Conservation (phyloP, 1,284 basidiomycete genomes). For the Leccinum fuscescens region DNA sequence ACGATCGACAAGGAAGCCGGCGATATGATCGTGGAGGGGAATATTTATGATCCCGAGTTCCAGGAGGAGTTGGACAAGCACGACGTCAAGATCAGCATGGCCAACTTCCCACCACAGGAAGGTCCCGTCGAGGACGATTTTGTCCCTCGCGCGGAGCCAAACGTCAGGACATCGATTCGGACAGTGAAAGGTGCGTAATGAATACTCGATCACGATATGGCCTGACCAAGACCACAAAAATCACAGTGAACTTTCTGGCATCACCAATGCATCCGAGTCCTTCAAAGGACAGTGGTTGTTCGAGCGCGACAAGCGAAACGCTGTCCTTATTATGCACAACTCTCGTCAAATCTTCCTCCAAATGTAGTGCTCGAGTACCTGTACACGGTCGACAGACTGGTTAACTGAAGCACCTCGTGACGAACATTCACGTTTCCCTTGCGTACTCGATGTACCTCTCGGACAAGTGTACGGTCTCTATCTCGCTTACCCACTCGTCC, state of each 20-base stretch:
- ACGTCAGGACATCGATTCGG: slow-evolving; percentile 1
- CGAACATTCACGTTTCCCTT: slow-evolving; percentile 17
- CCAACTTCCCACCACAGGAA: slow-evolving; percentile 16
- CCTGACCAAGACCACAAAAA: background rate
- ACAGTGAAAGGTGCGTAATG: slow-evolving; percentile 12
- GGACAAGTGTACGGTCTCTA: slow-evolving; percentile 19
- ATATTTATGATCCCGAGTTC: slow-evolving; percentile 28
- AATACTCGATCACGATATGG: background rate
- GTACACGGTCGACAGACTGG: slow-evolving; percentile 20
- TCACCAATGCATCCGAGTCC: slow-evolving; percentile 6
- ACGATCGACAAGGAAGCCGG: slow-evolving; percentile 23
- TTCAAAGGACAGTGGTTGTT: slow-evolving; percentile 24
- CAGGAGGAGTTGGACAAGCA: slow-evolving; percentile 20
- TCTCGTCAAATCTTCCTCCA: slow-evolving; percentile 22
- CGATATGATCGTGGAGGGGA: slow-evolving; percentile 23
- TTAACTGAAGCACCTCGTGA: slow-evolving; percentile 22
- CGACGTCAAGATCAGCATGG: slow-evolving; percentile 13
- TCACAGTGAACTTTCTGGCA: slow-evolving; percentile 8
- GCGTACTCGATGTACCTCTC: slow-evolving; percentile 31
- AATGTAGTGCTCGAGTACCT: slow-evolving; percentile 17
- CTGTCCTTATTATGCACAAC: slow-evolving; percentile 23
- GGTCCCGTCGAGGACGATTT: slow-evolving; percentile 19
- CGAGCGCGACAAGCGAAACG: slow-evolving; percentile 16
- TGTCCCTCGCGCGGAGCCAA: slow-evolving; percentile 17
- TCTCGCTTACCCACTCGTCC: background rate